Percentiles rank a stretch among this genome's conserved stretches.
Conservation (phyloP, 2,329 filamentous ascomycete genomes). For the Aureobasidium sp. region DNA sequence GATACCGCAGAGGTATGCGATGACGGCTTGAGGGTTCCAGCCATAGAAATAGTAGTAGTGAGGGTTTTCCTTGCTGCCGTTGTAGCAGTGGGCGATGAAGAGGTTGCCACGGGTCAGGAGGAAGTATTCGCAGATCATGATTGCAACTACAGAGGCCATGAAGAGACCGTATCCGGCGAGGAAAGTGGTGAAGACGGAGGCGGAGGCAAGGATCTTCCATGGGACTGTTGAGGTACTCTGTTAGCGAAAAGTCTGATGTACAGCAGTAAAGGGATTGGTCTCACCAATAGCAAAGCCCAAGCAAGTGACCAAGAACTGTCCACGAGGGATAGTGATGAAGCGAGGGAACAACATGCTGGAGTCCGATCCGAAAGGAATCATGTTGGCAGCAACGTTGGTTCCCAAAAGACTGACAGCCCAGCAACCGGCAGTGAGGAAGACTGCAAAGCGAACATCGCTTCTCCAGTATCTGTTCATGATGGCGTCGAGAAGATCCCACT, state of each 20-base stretch:
- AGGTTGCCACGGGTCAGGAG: conserved; percentile 38
- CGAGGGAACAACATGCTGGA: conserved; percentile 38
- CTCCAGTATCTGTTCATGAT: conserved; percentile 30
- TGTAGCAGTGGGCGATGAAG: conserved; percentile 31
- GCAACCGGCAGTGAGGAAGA: conserved; percentile 34
- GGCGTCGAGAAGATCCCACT: conserved; percentile 28
- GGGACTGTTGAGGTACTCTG: conserved; percentile 29
- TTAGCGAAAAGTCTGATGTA: neutral
- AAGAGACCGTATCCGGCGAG: conserved; percentile 38
- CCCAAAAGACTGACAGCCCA: conserved; percentile 32
- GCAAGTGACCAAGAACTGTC: conserved; percentile 29
- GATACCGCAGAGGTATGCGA: conserved; percentile 50
- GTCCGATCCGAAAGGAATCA: conserved; percentile 32
- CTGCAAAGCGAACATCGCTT: conserved; percentile 30
- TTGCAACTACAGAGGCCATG: conserved; percentile 54
- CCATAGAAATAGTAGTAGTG: conserved; percentile 48
- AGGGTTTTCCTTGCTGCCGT: conserved; percentile 40
- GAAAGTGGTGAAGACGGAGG: conserved; percentile 53
- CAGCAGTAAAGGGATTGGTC: neutral
- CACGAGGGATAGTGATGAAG: conserved; percentile 40
- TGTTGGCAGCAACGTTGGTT: conserved; percentile 30
- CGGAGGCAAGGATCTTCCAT: conserved; percentile 58
- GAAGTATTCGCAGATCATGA: conserved; percentile 56
- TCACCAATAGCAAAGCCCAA: conserved; percentile 49
- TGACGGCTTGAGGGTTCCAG: conserved; percentile 52